A percentile compares a stretch with the other conserved stretches of the same genome.
Evolutionary conservation across 495 filamentous ascomycete genomes (phyloP).

Genomic region (Bacidia gigantensis): DNA sequence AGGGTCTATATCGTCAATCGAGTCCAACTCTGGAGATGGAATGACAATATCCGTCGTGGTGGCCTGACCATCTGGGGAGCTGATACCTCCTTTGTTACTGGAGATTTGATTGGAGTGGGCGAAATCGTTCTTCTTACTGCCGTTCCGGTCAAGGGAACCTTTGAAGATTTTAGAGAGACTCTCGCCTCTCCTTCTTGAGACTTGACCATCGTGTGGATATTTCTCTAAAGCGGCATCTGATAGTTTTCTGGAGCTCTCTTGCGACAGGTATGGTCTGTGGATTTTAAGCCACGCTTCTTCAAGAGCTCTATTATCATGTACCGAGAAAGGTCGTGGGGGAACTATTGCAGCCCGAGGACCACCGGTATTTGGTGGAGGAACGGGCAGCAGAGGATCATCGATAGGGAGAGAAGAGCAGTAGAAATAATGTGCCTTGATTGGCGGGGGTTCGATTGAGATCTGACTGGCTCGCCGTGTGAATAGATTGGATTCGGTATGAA

Average conservation of each 20-base stretch:
- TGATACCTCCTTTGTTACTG: no score
- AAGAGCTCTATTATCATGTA: constrained; percentile 56
- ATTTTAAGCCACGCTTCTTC: constrained; percentile 59
- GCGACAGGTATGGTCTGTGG: constrained; percentile 19
- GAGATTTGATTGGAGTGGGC: constrained; percentile 1
- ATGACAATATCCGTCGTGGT: no score
- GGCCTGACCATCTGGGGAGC: no score
- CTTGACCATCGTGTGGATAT: background rate
- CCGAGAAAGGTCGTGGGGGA: constrained; percentile 63
- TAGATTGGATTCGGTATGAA: constrained; percentile 28
- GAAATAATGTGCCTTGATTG: constrained; percentile 59
- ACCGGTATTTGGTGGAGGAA: constrained; percentile 42
- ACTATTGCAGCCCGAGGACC: constrained; percentile 35
- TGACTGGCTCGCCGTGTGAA: constrained; percentile 21
- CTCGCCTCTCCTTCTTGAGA: background rate
- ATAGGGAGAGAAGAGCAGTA: constrained; percentile 64
- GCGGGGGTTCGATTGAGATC: constrained; percentile 27
- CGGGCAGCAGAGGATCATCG: constrained; percentile 65
- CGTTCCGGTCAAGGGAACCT: constrained; percentile 4
- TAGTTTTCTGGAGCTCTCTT: background rate
- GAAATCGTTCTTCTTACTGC: background rate
- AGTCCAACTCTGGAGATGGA: background rate
- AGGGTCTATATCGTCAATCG: background rate
- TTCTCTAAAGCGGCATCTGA: background rate
- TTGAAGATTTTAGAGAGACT: constrained; percentile 5